These are phyloP conservation scores for Rhizopogon rudus DNA, from an alignment of 768 basidiomycete genomes.

Conservation along the genomic window DNA sequence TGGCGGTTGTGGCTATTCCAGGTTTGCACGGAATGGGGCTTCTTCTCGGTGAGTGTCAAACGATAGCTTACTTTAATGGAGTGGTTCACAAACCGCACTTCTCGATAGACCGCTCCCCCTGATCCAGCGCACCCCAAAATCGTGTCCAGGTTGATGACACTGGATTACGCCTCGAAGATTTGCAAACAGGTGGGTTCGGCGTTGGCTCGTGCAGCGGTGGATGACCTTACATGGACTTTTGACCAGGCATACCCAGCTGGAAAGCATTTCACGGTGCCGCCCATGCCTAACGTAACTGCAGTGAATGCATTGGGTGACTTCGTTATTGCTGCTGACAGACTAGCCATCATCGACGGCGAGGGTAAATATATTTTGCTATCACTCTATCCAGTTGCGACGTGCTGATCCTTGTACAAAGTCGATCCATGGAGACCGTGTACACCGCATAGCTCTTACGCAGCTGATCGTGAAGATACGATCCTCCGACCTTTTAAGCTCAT, in stretches of 20 bases:
- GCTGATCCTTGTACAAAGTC: conserved; percentile 33
- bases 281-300: conserved; percentile 69
- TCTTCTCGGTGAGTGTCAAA: conserved; percentile 59
- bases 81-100: neutral
- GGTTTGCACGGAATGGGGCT: conserved; percentile 96
- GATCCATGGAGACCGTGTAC: conserved; percentile 91
- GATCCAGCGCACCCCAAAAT: conserved; percentile 67
- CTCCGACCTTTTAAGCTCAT: conserved; percentile 84
- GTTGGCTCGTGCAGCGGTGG: neutral
- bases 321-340: conserved; percentile 68
- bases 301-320: conserved; percentile 88
- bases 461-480: conserved; percentile 63
- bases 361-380: conserved; percentile 31
- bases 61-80: too few species aligned
- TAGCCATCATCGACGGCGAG: conserved; percentile 89
- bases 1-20: conserved; percentile 93
- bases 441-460: conserved; percentile 73
- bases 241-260: conserved; percentile 74
- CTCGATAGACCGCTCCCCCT: conserved; percentile 63
- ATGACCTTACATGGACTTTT: neutral
- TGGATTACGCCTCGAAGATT: conserved; percentile 66
- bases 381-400: neutral
- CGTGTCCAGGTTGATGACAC: conserved; percentile 69
- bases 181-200: conserved; percentile 51
- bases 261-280: conserved; percentile 65